A percentile compares a stretch with the other conserved stretches of the same genome.
phyloP scores from a whole-genome alignment of 2,329 filamentous ascomycete genomes.

The Ascochyta fabae region DNA sequence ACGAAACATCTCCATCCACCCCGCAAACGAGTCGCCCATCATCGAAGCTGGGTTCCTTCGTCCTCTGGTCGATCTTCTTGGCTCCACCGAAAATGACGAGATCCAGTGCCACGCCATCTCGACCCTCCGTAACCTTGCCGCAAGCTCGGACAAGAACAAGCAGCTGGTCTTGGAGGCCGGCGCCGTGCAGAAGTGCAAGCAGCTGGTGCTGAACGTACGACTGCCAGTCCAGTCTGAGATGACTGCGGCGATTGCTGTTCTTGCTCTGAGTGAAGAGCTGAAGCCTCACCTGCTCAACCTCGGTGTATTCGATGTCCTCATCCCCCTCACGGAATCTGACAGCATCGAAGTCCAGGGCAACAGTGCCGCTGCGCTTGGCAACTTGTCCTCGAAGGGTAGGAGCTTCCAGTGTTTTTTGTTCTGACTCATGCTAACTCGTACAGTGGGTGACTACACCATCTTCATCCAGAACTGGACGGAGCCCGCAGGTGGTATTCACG shows the following conservation, averaged over 20 bases:
- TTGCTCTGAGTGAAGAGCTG: slow-evolving; percentile 93
- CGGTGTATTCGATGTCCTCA: slow-evolving; percentile 94
- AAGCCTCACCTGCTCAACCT: slow-evolving; percentile 90
- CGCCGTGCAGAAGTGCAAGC: slow-evolving; percentile 98
- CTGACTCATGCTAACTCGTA: slow-evolving; percentile 34
- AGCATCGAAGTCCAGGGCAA: slow-evolving; percentile 99
- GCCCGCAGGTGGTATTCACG: slow-evolving; percentile 92
- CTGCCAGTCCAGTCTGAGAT: slow-evolving; percentile 97
- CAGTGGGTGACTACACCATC: slow-evolving; percentile 95
- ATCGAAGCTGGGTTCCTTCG: slow-evolving; percentile 97
- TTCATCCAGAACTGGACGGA: slow-evolving; percentile 95
- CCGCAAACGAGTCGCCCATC: slow-evolving; percentile 95
- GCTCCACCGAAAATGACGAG: slow-evolving; percentile 96
- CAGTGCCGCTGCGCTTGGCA: slow-evolving; percentile 93
- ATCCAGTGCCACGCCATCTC: slow-evolving; percentile 99
- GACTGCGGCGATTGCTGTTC: slow-evolving; percentile 97
- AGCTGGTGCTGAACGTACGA: slow-evolving; percentile 90
- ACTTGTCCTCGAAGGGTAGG: slow-evolving; percentile 94
- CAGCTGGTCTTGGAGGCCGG: slow-evolving; percentile 95
- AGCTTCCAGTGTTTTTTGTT: not conserved
- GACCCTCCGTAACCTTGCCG: slow-evolving; percentile 91
- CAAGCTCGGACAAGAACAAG: slow-evolving; percentile 97
- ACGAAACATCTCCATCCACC: slow-evolving; percentile 98
- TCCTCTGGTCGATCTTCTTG: slow-evolving; percentile 89
- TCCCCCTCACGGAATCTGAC: slow-evolving; percentile 90